Conservation (phyloP, 2,329 filamentous ascomycete species). For the Pseudogymnoascus sp. region DNA sequence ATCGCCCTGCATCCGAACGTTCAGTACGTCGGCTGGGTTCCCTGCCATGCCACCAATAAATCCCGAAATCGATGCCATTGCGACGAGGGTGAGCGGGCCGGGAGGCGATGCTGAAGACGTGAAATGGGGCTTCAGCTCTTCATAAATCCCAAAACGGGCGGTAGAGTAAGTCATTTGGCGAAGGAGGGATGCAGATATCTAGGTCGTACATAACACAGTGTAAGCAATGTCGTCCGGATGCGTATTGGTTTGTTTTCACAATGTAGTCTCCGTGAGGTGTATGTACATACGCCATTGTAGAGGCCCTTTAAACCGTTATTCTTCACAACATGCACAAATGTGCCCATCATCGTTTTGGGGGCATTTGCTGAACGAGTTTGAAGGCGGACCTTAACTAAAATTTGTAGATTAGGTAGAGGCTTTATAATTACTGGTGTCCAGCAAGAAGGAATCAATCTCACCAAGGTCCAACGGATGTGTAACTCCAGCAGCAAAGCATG, state of each 20-base stretch:
- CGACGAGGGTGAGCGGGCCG: slow-evolving; percentile 67
- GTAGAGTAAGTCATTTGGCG: slow-evolving; percentile 96
- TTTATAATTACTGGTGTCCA: neutral
- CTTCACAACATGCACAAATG: slow-evolving; percentile 73
- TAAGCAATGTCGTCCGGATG: too few relatives aligned
- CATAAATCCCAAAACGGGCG: slow-evolving; percentile 92
- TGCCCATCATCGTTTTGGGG: slow-evolving; percentile 75
- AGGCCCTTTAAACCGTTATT: slow-evolving; percentile 71
- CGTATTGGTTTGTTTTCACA: too few relatives aligned
- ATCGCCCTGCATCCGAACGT: slow-evolving; percentile 93
- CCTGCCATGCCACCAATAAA: slow-evolving; percentile 84
- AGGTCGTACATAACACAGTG: too few relatives aligned
- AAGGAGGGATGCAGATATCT: slow-evolving; percentile 70
- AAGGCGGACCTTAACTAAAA: slow-evolving; percentile 60
- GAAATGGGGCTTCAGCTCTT: slow-evolving; percentile 73
- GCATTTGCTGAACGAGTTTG: slow-evolving; percentile 74
- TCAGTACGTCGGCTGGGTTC: slow-evolving; percentile 87
- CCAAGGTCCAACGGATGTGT: slow-evolving; percentile 90
- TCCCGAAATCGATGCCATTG: slow-evolving; percentile 74
- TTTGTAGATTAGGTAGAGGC: neutral
- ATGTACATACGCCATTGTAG: slow-evolving; percentile 64
- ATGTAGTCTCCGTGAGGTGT: too few relatives aligned
- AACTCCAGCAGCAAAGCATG: slow-evolving; percentile 81
- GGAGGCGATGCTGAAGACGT: slow-evolving; percentile 48
- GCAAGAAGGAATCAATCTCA: slow-evolving; percentile 39